phyloP scores from a whole-genome alignment of 2,329 filamentous ascomycete genomes.

The Aureobasidium sp. region DNA sequence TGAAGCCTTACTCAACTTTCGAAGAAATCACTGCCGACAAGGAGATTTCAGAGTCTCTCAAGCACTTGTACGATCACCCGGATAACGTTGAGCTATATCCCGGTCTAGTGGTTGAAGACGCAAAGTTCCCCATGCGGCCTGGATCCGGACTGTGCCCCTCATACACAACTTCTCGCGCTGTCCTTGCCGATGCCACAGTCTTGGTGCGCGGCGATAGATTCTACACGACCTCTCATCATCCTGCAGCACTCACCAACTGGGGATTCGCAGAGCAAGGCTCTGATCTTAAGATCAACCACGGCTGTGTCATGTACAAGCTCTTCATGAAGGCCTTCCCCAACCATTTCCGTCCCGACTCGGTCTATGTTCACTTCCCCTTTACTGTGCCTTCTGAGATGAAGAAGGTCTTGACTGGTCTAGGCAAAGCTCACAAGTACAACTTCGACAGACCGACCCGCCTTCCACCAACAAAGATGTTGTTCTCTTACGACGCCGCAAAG shows the following conservation, averaged over 20 bases:
- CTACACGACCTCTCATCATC: slow-evolving; percentile 39
- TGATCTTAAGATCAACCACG: slow-evolving; percentile 37
- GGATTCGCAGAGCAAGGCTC: slow-evolving; percentile 40
- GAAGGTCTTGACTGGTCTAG: slow-evolving; percentile 33
- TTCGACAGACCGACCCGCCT: slow-evolving; percentile 23
- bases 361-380: slow-evolving; percentile 43
- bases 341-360: slow-evolving; percentile 38
- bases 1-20: slow-evolving; percentile 49
- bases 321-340: slow-evolving; percentile 42
- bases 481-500: slow-evolving; percentile 36
- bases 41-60: slow-evolving; percentile 47
- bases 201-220: slow-evolving; percentile 53
- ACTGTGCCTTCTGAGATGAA: slow-evolving; percentile 40
- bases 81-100: slow-evolving; percentile 63
- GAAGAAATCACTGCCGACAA: slow-evolving; percentile 50
- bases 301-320: slow-evolving; percentile 45
- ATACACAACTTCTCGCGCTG: slow-evolving; percentile 46
- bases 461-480: slow-evolving; percentile 32
- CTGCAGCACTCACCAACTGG: slow-evolving; percentile 31
- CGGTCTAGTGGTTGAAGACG: slow-evolving; percentile 54
- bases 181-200: slow-evolving; percentile 51
- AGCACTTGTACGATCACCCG: slow-evolving; percentile 52
- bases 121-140: slow-evolving; percentile 42
- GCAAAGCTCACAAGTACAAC: slow-evolving; percentile 34
- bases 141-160: slow-evolving; percentile 46